phyloP scores from a whole-genome alignment of 352 stramenopile genomes.

The Pythium apleroticum region DNA sequence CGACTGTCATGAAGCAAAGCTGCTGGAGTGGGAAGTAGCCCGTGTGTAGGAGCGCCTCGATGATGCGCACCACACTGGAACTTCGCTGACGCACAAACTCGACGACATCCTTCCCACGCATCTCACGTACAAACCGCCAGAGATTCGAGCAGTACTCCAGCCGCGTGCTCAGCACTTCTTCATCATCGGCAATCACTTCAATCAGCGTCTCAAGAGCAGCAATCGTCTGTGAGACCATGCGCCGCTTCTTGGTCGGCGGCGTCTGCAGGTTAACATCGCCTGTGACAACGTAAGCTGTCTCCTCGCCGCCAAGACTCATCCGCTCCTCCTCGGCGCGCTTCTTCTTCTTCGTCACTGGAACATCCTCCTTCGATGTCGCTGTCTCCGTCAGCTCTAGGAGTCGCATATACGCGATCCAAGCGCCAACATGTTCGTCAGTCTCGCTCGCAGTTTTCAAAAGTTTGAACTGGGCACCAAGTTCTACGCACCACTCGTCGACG shows the following conservation, averaged over 20 bases:
- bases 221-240: slow-evolving; percentile 23
- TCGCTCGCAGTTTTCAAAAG: slow-evolving; percentile 14
- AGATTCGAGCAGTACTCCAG: slow-evolving; percentile 43
- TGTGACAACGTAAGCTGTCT: slow-evolving; percentile 7
- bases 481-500: slow-evolving; percentile 12
- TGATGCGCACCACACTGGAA: slow-evolving; percentile 32
- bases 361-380: slow-evolving; percentile 1
- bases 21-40: slow-evolving; percentile 69
- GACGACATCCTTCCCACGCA: slow-evolving; percentile 27
- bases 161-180: slow-evolving; percentile 38
- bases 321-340: slow-evolving; percentile 8
- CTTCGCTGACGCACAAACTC: slow-evolving; percentile 30
- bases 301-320: neutral
- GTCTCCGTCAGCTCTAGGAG: slow-evolving; percentile 14
- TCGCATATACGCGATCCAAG: neutral
- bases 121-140: slow-evolving; percentile 30
- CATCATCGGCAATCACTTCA: slow-evolving; percentile 31
- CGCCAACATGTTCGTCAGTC: neutral
- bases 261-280: slow-evolving; percentile 25
- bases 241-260: slow-evolving; percentile 28
- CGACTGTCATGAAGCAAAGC: slow-evolving; percentile 53
- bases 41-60: slow-evolving; percentile 46
- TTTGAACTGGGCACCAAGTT: slow-evolving; percentile 20
- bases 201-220: slow-evolving; percentile 29
- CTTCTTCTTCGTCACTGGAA: slow-evolving; percentile 16